Evolutionary conservation across 2,329 filamentous ascomycete genomes (phyloP), one percentile per base, ranked within the genome.

Genomic region (Colletotrichum sansevieriae): DNA sequence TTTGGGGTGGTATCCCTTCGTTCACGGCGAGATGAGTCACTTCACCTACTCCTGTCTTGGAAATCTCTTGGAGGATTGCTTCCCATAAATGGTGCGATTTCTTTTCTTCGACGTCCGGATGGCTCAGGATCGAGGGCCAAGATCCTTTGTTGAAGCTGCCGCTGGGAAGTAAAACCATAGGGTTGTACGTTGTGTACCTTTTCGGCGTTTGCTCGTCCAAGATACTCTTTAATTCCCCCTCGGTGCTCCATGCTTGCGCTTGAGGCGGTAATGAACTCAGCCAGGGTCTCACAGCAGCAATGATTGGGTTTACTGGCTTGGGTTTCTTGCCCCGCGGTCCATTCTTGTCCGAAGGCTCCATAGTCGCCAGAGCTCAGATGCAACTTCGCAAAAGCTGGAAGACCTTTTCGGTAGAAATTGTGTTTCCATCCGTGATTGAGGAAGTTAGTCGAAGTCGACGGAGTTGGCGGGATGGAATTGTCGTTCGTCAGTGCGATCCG

Each of bases 1-100:
- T 75, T 7, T 80, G 80, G 2, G 85, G 76, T 0, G 89, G 89
- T 56, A 91, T 91, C 0, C 87, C 87, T 70, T 88, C 85, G 73
- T 90, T 91, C 49, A 88, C 78, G 9, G 88, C 88, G 1, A 91
- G 79, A 63, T 89, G 86, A 0, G 88, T 90, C 49, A 89, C 74
- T 0, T 60, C 70, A 1, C 78, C 76, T 18, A 80, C 80, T 8
- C 77, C 80, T n/a, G 79, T 77, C 35, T 71, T 77, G 0, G 82
- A 83, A 7, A 91, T 79, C 12, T 79, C 77, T 0, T 74, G 63
- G 4, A 91, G 75, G n/a, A 90, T 83, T 4, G 73, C 71, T 0
- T 51, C 67, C 86, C 87, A 91, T 4, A 91, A 78, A 1, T 71
- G 54, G 2, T 76, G 65, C 6, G 73, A 72, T 12, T 76, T 71